Percentiles rank a stretch among this genome's conserved stretches.
phyloP scores from a whole-genome alignment of 495 filamentous ascomycete genomes.

The Talaromyces proteolyticus region DNA sequence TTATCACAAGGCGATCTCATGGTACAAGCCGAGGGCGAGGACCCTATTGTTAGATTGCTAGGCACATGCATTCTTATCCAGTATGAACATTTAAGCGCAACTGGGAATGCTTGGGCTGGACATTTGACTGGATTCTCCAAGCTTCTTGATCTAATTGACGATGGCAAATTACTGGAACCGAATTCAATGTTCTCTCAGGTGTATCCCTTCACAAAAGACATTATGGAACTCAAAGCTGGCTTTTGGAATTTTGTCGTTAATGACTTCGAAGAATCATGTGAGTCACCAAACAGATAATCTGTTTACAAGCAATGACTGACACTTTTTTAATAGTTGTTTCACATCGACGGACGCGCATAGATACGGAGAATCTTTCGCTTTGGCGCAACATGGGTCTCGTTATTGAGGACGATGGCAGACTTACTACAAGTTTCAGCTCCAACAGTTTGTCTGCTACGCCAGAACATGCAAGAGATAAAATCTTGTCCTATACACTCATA shows the following conservation, averaged over 20 bases:
- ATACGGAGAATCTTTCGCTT: constrained; percentile 34
- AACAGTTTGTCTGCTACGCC: neutral
- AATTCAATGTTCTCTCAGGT: neutral
- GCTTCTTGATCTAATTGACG: constrained; percentile 3
- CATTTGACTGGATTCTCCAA: constrained; percentile 14
- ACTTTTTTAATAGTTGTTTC: constrained; percentile 29
- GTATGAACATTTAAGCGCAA: constrained; percentile 16
- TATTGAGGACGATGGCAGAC: constrained; percentile 27
- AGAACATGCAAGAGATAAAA: neutral
- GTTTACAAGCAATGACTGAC: neutral
- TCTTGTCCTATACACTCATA: constrained; percentile 20
- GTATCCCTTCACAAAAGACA: neutral
- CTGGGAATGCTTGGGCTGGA: constrained; percentile 14
- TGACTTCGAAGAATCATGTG: constrained; percentile 15
- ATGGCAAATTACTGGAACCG: neutral
- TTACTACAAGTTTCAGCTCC: neutral
- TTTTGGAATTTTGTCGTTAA: constrained; percentile 16
- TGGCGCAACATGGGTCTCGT: constrained; percentile 44
- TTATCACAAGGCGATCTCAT: neutral
- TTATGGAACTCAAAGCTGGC: constrained; percentile 8
- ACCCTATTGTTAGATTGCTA: constrained; percentile 7
- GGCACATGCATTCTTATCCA: constrained; percentile 14
- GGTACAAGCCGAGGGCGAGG: neutral
- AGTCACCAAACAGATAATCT: neutral
- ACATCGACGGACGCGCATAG: constrained; percentile 34